Conservation (phyloP, 169 alveolate species). For the Eimeria acervulina region DNA sequence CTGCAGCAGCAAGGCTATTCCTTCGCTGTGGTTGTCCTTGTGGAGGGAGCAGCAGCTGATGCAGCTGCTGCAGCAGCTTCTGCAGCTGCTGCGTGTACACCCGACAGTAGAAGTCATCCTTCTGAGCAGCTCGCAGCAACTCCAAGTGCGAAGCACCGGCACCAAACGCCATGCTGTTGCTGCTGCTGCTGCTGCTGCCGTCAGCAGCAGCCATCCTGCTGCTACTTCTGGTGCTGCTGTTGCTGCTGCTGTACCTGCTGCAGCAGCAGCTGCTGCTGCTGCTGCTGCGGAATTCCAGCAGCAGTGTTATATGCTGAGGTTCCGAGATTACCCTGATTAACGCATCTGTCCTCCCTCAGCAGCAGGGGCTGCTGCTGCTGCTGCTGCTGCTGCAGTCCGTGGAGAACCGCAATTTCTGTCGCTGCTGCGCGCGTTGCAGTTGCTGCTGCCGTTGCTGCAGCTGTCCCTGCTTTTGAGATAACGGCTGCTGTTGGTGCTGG, state of each 20-base stretch:
- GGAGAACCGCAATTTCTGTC: too few relatives aligned
- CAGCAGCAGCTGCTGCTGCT: too few relatives aligned
- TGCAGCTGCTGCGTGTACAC: background rate
- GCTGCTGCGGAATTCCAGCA: too few relatives aligned
- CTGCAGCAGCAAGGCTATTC: background rate
- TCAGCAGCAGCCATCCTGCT: background rate
- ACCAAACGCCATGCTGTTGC: background rate
- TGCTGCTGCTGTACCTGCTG: conserved; percentile 37
- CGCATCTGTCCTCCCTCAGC: too few relatives aligned
- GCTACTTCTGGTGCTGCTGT: conserved; percentile 36
- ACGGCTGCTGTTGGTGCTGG: background rate
- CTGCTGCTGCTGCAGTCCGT: too few relatives aligned
- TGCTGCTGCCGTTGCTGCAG: background rate
- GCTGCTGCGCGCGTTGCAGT: too few relatives aligned
- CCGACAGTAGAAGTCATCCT: conserved; percentile 45
- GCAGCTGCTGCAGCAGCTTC: conserved; percentile 70
- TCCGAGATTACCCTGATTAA: too few relatives aligned
- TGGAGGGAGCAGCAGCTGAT: conserved; percentile 42
- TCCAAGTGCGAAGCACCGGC: conserved; percentile 43
- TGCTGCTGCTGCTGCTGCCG: conserved; percentile 36
- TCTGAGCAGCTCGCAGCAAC: conserved; percentile 29
- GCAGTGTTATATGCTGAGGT: too few relatives aligned
- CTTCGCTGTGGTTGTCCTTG: background rate
- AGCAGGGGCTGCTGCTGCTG: too few relatives aligned
- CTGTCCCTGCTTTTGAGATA: background rate